These are phyloP conservation scores for Apiospora arundinis DNA, from an alignment of 2,329 filamentous ascomycete genomes.

Conservation along the genomic window DNA sequence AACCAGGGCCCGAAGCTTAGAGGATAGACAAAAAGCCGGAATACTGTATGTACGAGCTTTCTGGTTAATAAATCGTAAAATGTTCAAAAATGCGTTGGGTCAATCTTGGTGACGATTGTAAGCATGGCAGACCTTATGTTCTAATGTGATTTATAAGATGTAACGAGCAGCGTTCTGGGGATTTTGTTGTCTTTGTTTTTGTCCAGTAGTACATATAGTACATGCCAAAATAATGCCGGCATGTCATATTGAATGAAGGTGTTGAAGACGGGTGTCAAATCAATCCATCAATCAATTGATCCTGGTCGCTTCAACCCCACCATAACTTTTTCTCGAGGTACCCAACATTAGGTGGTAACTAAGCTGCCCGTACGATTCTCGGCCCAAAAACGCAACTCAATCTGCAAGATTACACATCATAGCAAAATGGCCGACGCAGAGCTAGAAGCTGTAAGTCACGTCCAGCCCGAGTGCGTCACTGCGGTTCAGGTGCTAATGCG, in stretches of 20 bases:
- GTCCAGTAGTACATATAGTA: no score
- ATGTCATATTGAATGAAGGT: neutral
- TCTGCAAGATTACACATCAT: constrained; percentile 1
- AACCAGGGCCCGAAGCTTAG: neutral
- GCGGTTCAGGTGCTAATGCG: neutral
- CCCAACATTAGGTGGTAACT: neutral
- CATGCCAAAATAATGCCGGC: neutral
- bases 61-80: neutral
- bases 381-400: neutral
- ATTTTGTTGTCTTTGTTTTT: no score
- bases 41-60: neutral
- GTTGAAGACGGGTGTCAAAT: neutral
- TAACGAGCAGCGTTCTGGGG: no score
- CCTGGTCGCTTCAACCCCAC: constrained; percentile 10
- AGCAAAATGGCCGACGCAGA: constrained; percentile 68
- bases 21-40: neutral
- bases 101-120: no score
- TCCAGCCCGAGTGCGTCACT: neutral
- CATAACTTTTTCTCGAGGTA: constrained; percentile 1
- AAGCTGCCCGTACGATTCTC: constrained; percentile 2
- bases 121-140: neutral
- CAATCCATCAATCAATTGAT: no score
- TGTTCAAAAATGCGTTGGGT: neutral
- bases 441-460: constrained; percentile 62
- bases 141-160: neutral